phyloP scores from a whole-genome alignment of 2,329 filamentous ascomycete species.

The Claviceps pusilla region DNA sequence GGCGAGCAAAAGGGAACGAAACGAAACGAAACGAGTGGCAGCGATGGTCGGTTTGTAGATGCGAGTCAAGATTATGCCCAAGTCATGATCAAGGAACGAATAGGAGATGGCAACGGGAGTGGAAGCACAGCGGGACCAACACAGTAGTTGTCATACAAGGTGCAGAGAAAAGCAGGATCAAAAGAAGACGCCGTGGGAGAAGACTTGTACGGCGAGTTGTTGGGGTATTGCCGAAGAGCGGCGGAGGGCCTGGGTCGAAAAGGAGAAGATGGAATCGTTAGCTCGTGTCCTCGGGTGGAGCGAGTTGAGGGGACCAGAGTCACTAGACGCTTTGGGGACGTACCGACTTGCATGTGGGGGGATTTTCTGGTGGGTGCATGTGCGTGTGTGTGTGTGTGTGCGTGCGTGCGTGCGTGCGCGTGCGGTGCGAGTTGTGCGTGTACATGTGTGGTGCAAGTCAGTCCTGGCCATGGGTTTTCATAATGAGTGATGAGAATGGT shows the following conservation, averaged over 20 bases:
- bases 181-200: not conserved
- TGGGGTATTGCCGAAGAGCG: not conserved
- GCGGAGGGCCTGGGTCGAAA: not conserved
- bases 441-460: not conserved
- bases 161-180: not conserved
- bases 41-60: not conserved
- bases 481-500: too few species aligned
- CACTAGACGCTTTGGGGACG: not conserved
- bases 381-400: too few species aligned
- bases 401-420: not conserved
- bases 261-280: constrained; percentile 2
- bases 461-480: too few species aligned
- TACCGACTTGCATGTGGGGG: not conserved
- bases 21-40: not conserved
- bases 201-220: not conserved
- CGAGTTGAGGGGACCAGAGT: not conserved
- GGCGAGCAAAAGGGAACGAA: not conserved
- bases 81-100: not conserved
- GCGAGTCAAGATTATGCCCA: not conserved
- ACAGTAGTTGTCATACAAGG: not conserved
- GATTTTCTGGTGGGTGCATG: not conserved
- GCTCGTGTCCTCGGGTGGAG: not conserved
- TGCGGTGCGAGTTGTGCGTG: not conserved
- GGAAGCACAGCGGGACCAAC: not conserved
- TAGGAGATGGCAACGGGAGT: not conserved